A percentile compares a stretch with the other conserved stretches of the same genome.
Conservation (phyloP, 2,329 filamentous ascomycete species). For the Alternaria novae-zelandiae region DNA sequence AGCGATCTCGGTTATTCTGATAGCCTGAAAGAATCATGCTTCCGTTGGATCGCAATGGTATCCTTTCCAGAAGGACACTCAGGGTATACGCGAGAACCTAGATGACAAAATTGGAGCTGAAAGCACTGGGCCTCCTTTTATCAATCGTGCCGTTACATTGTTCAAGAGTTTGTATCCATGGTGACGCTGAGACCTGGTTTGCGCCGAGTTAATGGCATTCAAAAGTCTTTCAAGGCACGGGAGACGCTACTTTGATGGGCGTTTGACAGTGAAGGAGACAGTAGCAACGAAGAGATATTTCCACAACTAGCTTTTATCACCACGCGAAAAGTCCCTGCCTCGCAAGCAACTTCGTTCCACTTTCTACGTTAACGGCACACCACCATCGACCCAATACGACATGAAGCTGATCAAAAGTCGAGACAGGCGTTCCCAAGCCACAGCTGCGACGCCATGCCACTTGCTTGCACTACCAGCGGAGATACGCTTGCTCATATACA, state of each 20-base stretch:
- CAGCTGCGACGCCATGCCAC: background rate
- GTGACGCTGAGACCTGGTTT: background rate
- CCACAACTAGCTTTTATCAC: background rate
- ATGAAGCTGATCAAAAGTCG: background rate
- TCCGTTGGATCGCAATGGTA: background rate
- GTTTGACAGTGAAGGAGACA: background rate
- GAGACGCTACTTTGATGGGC: background rate
- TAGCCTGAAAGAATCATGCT: background rate
- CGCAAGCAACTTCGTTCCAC: background rate
- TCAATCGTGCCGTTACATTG: background rate
- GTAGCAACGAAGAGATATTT: background rate
- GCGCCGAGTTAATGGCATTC: background rate
- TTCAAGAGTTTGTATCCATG: too few species aligned
- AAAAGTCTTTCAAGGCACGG: background rate
- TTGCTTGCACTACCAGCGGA: background rate
- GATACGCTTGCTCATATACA: conserved; percentile 1
- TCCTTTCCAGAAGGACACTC: background rate
- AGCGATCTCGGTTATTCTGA: background rate
- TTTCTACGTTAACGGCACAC: background rate
- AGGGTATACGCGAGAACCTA: background rate
- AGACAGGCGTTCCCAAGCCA: background rate
- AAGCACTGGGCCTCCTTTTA: background rate
- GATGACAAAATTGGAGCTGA: background rate
- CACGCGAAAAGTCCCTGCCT: background rate
- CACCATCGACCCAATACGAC: background rate